Conservation (phyloP, 306 rosid species). For the Inga leiocalycina region DNA sequence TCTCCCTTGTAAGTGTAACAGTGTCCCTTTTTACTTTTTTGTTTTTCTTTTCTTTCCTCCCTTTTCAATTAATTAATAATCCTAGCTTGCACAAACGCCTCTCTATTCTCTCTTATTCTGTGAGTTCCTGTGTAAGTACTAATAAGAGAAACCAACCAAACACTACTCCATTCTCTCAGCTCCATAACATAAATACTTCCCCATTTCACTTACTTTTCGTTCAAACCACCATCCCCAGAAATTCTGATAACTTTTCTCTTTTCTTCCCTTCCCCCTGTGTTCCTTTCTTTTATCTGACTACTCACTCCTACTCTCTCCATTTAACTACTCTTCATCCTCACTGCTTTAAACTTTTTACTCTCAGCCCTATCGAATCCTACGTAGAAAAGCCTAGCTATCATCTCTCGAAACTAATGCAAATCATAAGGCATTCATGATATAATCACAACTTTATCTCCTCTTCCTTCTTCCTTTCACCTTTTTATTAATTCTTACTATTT, state of each 20-base stretch:
- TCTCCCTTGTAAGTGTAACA: slow-evolving; percentile 52
- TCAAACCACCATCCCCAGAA: slow-evolving; percentile 59
- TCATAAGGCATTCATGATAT: slow-evolving; percentile 82
- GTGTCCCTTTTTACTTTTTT: slow-evolving; percentile 54
- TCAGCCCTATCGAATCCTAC: slow-evolving; percentile 48
- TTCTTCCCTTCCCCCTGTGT: slow-evolving; percentile 29
- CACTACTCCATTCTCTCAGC: slow-evolving; percentile 41
- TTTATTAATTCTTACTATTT: slow-evolving; percentile 23
- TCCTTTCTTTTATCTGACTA: slow-evolving; percentile 35
- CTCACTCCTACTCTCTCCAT: slow-evolving; percentile 30
- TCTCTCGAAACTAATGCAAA: slow-evolving; percentile 42
- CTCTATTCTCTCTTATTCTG: slow-evolving; percentile 34
- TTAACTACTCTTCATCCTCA: slow-evolving; percentile 19
- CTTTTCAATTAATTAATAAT: slow-evolving; percentile 65
- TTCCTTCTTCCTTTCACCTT: background rate
- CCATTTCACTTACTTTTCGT: slow-evolving; percentile 64
- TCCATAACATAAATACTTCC: slow-evolving; percentile 57
- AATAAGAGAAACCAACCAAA: slow-evolving; percentile 29
- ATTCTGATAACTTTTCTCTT: slow-evolving; percentile 42
- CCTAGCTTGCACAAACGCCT: background rate
- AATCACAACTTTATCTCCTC: slow-evolving; percentile 45
- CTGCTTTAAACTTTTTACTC: slow-evolving; percentile 27
- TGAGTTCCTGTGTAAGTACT: slow-evolving; percentile 9
- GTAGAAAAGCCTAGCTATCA: slow-evolving; percentile 45
- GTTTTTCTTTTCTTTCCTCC: background rate